These are phyloP conservation scores for Calonectria pteridis DNA, from an alignment of 2,329 filamentous ascomycete genomes.

Conservation along the genomic window DNA sequence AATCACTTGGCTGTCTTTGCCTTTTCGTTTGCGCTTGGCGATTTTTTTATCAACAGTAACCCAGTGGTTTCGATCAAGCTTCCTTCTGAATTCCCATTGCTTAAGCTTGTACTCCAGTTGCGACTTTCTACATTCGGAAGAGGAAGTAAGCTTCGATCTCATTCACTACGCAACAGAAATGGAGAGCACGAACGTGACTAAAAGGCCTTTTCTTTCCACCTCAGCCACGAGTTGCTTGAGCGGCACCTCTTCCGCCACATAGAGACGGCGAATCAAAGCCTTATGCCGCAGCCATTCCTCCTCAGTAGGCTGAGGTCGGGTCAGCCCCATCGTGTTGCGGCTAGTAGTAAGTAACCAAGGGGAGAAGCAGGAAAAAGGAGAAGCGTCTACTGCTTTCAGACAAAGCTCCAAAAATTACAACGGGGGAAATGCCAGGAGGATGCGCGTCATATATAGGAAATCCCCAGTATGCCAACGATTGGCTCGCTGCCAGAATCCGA, in stretches of 20 bases:
- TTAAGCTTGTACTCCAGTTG: slow-evolving; percentile 15
- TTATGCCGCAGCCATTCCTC: slow-evolving; percentile 15
- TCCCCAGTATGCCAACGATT: background rate
- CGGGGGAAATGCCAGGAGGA: background rate
- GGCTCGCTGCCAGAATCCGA: background rate
- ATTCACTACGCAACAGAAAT: no score
- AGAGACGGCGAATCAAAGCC: background rate
- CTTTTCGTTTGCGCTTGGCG: slow-evolving; percentile 10
- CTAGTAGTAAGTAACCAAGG: background rate
- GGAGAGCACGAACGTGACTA: background rate
- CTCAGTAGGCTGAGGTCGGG: background rate
- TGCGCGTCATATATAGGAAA: background rate
- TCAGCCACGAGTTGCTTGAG: background rate
- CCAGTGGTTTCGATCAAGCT: background rate
- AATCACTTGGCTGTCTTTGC: slow-evolving; percentile 13
- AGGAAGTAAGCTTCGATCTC: background rate
- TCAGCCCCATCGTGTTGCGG: background rate
- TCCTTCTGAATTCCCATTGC: background rate
- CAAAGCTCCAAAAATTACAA: background rate
- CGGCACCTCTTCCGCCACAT: background rate
- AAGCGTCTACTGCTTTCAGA: background rate
- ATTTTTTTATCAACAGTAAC: background rate
- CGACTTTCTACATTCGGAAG: background rate
- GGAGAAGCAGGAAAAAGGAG: background rate
- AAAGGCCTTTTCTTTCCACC: background rate